A percentile compares a stretch with the other conserved stretches of the same genome.
Conservation (phyloP, 73 alveolate species). For the Diophrys sp. region DNA sequence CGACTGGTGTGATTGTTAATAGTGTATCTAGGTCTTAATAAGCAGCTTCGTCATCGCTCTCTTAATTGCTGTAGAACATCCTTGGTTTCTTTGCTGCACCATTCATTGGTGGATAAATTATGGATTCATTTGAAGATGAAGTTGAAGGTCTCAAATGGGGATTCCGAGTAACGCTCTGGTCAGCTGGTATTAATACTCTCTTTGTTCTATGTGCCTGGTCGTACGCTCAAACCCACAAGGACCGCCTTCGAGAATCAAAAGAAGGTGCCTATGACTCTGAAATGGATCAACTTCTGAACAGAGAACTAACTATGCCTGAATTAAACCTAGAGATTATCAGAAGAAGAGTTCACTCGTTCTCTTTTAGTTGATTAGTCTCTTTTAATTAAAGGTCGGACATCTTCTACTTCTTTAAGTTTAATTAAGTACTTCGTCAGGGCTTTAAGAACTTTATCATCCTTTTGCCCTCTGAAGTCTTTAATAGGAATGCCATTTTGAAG, state of each 20-base stretch:
- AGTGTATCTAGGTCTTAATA: conserved; percentile 75
- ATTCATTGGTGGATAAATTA: conserved; percentile 79
- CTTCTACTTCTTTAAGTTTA: no score
- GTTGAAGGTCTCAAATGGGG: conserved; percentile 91
- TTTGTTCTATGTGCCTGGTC: conserved; percentile 62
- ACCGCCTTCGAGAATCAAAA: neutral
- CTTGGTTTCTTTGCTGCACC: conserved; percentile 92
- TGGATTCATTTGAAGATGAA: conserved; percentile 87
- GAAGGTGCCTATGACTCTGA: conserved; percentile 7
- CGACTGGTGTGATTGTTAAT: conserved; percentile 87
- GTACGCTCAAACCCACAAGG: conserved; percentile 18
- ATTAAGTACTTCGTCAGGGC: no score
- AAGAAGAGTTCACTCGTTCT: conserved; percentile 57
- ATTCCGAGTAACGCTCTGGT: conserved; percentile 77
- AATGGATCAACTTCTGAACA: neutral
- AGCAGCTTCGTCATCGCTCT: conserved; percentile 81
- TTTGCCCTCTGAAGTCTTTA: conserved; percentile 60
- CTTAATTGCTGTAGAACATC: conserved; percentile 80
- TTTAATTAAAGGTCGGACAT: no score
- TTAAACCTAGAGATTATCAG: conserved; percentile 46
- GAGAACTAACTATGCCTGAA: conserved; percentile 53
- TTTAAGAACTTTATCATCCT: no score
- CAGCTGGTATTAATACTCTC: conserved; percentile 62
- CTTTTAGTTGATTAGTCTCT: no score
- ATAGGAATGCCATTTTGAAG: conserved; percentile 11